Conservation (phyloP, 2,329 filamentous ascomycete genomes). For the Plenodomus tracheiphilus region DNA sequence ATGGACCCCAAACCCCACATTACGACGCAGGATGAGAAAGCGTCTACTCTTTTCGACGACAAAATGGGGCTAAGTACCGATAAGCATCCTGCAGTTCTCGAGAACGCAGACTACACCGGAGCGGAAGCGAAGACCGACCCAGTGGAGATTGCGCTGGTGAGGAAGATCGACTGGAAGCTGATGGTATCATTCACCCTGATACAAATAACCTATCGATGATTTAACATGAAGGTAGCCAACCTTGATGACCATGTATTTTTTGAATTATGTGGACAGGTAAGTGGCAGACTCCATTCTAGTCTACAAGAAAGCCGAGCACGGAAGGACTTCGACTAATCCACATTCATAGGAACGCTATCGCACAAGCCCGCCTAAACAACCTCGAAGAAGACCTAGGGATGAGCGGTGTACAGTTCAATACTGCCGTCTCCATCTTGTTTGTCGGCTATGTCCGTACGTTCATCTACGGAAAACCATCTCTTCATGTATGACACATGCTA, state of each 20-base stretch:
- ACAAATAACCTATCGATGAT: not conserved
- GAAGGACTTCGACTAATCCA: not conserved
- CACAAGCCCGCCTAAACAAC: conserved; percentile 65
- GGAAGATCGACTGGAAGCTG: conserved; percentile 37
- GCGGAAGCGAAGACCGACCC: conserved; percentile 38
- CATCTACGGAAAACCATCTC: conserved; percentile 12
- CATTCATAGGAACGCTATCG: conserved; percentile 61
- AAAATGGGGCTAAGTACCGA: conserved; percentile 19
- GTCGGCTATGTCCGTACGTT: conserved; percentile 47
- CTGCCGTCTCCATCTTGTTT: conserved; percentile 59
- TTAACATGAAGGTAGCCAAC: conserved; percentile 35
- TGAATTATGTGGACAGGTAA: conserved; percentile 48
- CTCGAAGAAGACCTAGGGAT: conserved; percentile 57
- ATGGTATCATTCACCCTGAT: conserved; percentile 20
- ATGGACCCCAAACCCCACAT: conserved; percentile 11
- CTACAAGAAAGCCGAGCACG: too few species aligned
- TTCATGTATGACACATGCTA: not conserved
- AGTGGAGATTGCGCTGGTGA: conserved; percentile 36
- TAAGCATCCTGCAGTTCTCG: conserved; percentile 15
- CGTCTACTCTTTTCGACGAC: conserved; percentile 17
- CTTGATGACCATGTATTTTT: conserved; percentile 49
- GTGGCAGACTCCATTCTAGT: not conserved
- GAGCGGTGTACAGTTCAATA: conserved; percentile 33
- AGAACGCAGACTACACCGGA: conserved; percentile 33
- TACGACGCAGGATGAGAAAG: conserved; percentile 21